Evolutionary conservation across 2,329 filamentous ascomycete species (phyloP), one percentile per base, ranked within the genome.

Genomic region (Exutisphaerella laricina): DNA sequence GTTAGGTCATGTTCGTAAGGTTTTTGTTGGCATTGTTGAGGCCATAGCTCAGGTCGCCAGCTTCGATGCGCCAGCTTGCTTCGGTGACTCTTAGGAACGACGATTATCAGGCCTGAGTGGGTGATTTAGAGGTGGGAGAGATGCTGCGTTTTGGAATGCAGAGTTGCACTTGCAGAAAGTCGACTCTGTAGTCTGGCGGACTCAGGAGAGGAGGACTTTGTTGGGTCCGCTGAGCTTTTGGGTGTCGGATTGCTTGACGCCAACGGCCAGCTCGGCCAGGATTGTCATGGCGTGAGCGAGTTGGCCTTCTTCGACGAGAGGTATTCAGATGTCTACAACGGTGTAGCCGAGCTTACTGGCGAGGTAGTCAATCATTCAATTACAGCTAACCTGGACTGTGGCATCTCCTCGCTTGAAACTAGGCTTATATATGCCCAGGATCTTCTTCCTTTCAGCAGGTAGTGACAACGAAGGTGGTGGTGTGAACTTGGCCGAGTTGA

Each of bases 101-200:
- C 68, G 46, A 96, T 79, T 23, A 95, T 67, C 46, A 96, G 68
- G 17, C 84, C 85, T 0, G 87, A 85, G 58, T 94, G 66, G 43
- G 73, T 67, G 53, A 77, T 68, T 67, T 81, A 95, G 1, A 94
- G 69, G 54, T 75, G 72, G 0, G 85, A 78, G 8, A 94, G 70
- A 64, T 94, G 87, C 25, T 77, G 72, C 87, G 94, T 94, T 79
- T 77, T 18, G 89, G 80, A 21, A 96, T 65, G 54, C 84, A n/a
- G n/a, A n/a, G 78, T 55, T 86, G 84, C 32, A 81, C 82, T 49
- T 82, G 79, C 45, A 90, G 65, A 56, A 85, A 80, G 59, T 95
- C 88, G 1, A 72, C 69, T 0, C 80, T 0, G 80, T 72, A 0
- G 84, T 84, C 55, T 80, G 77, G 34, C 71, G 66, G 20, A 74